Percentiles rank a stretch among this genome's conserved stretches.
These are phyloP conservation scores for Penicillium sp. DNA, from an alignment of 2,329 filamentous ascomycete genomes.

Conservation along the genomic window DNA sequence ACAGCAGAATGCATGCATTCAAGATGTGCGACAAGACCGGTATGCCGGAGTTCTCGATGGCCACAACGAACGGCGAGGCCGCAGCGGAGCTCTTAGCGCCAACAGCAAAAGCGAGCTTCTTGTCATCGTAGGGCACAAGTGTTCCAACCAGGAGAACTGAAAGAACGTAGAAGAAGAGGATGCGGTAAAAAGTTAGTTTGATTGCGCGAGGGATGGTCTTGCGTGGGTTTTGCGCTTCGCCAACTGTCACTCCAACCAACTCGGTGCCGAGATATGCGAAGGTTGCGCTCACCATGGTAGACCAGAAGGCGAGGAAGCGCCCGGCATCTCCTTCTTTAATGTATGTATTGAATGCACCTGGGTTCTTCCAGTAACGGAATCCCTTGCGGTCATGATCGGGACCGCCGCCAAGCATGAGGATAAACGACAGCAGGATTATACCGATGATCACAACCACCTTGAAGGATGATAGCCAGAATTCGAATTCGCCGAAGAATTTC, in stretches of 20 bases:
- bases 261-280: constrained; percentile 81
- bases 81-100: constrained; percentile 56
- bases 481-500: constrained; percentile 71
- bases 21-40: constrained; percentile 67
- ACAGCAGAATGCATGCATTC: constrained; percentile 74
- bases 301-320: constrained; percentile 68
- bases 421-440: constrained; percentile 67
- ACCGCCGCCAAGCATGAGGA: constrained; percentile 68
- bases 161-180: constrained; percentile 78
- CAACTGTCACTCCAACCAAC: constrained; percentile 76
- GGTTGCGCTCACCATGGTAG: constrained; percentile 73
- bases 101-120: constrained; percentile 58
- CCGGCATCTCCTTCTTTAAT: constrained; percentile 52
- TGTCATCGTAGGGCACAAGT: constrained; percentile 72
- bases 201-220: constrained; percentile 77
- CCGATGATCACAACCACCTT: constrained; percentile 70
- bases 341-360: constrained; percentile 62
- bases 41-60: constrained; percentile 68
- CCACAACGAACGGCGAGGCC: constrained; percentile 76
- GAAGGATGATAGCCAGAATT: constrained; percentile 63
- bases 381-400: constrained; percentile 65
- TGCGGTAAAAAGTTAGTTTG: constrained; percentile 80
- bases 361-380: constrained; percentile 69
- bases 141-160: constrained; percentile 76
- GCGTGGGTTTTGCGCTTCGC: constrained; percentile 78